These are phyloP conservation scores for Chaetomium olivaceum DNA, from an alignment of 2,329 filamentous ascomycete genomes.

Conservation along the genomic window DNA sequence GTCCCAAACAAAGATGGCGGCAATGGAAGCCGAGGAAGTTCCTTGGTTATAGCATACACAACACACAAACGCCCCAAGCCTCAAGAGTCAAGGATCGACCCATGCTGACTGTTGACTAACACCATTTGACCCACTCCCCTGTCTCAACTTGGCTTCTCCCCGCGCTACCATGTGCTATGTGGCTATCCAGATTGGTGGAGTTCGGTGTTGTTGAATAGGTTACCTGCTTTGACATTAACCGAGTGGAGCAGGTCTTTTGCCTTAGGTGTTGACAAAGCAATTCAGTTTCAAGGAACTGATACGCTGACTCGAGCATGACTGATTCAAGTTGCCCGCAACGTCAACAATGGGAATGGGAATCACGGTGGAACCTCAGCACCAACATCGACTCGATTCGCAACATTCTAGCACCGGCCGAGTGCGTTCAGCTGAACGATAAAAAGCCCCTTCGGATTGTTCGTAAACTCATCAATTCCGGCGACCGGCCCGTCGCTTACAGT, in stretches of 20 bases:
- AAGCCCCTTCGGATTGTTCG: conserved; percentile 19
- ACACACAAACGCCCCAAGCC: not conserved
- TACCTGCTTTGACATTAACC: not conserved
- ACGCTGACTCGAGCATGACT: not conserved
- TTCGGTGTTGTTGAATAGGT: not conserved
- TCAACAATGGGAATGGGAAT: not conserved
- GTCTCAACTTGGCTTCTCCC: not conserved
- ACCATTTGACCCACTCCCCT: not conserved
- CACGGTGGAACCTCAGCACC: not conserved
- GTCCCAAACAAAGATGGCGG: not conserved
- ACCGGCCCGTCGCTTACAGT: conserved; percentile 20
- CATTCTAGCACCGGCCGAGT: not conserved
- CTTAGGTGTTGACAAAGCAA: not conserved
- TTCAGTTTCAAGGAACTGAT: not conserved
- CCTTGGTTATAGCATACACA: not conserved
- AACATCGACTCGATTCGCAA: conserved; percentile 3
- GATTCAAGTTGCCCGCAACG: not conserved
- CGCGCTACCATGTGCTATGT: not conserved
- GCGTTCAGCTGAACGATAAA: conserved; percentile 14
- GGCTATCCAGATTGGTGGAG: not conserved
- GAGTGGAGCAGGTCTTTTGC: not conserved
- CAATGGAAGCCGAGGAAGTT: not conserved
- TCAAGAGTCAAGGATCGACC: conserved; percentile 8
- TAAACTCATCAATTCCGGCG: conserved; percentile 24
- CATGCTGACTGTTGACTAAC: not conserved